Evolutionary conservation across 495 filamentous ascomycete species (phyloP).

Genomic region (Lophiotrema nucula): DNA sequence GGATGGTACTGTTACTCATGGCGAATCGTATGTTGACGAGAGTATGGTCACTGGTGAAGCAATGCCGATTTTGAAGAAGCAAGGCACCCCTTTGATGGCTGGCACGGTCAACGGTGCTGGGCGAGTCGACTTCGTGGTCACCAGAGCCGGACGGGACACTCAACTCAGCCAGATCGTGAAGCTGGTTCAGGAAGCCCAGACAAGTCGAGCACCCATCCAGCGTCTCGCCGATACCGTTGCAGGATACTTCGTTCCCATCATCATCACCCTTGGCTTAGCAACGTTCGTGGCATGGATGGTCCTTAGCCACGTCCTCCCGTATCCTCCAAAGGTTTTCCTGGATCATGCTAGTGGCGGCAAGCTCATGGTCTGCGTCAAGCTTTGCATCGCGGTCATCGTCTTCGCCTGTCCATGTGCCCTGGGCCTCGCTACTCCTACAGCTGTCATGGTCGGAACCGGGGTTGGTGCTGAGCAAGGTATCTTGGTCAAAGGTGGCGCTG

Average conservation of each 20-base stretch:
- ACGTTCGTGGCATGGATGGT: slow-evolving; percentile 96
- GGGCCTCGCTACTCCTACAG: slow-evolving; percentile 90
- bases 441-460: slow-evolving; percentile 98
- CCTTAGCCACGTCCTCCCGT: slow-evolving; percentile 74
- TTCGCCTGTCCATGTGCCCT: slow-evolving; percentile 97
- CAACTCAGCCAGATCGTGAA: slow-evolving; percentile 98
- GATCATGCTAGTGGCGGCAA: slow-evolving; percentile 76
- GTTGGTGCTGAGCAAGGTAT: slow-evolving; percentile 97
- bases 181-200: slow-evolving; percentile 94
- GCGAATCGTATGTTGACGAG: slow-evolving; percentile 93
- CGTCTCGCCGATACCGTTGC: slow-evolving; percentile 87
- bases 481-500: slow-evolving; percentile 91
- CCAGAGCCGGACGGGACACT: slow-evolving; percentile 88
- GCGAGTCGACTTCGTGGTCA: slow-evolving; percentile 88
- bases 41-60: slow-evolving; percentile 99
- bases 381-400: slow-evolving; percentile 98
- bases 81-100: slow-evolving; percentile 79
- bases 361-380: slow-evolving; percentile 93
- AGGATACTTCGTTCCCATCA: slow-evolving; percentile 90
- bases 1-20: slow-evolving; percentile 81
- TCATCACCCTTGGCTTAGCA: slow-evolving; percentile 75
- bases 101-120: slow-evolving; percentile 95
- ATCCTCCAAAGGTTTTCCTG: slow-evolving; percentile 89
- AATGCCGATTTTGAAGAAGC: slow-evolving; percentile 84
- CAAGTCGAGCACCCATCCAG: slow-evolving; percentile 91